phyloP scores from a whole-genome alignment of 345 rosid species.

The Pugionium dolabratum region DNA sequence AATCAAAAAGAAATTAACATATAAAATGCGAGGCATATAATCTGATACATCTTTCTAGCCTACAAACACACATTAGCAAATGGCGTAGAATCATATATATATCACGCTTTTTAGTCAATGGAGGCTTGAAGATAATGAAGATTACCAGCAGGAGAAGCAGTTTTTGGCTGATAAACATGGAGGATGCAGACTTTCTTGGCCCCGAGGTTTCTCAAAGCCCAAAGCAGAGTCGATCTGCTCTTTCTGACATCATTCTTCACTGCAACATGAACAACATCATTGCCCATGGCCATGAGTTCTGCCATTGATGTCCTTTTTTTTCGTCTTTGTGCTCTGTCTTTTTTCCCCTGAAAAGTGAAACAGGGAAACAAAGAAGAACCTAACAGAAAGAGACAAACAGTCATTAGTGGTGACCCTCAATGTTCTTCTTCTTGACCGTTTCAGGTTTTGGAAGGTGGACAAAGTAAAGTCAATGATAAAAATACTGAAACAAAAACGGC shows the following conservation, averaged over 20 bases:
- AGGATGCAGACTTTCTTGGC: conserved; percentile 49
- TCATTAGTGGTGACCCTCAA: conserved; percentile 43
- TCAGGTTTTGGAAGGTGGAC: conserved; percentile 27
- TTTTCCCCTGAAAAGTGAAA: conserved; percentile 25
- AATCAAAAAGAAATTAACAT: neutral
- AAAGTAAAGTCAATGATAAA: conserved; percentile 28
- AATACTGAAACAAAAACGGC: conserved; percentile 16
- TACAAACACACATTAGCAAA: neutral
- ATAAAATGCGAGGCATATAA: conserved; percentile 8
- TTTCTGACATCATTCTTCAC: conserved; percentile 55
- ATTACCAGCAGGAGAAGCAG: conserved; percentile 43
- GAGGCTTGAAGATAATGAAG: neutral
- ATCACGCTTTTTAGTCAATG: neutral
- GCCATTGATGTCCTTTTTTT: conserved; percentile 38
- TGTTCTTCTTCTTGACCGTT: conserved; percentile 31
- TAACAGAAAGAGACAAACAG: conserved; percentile 20
- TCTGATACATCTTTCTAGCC: too few species aligned
- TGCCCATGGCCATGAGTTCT: conserved; percentile 30
- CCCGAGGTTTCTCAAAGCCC: conserved; percentile 55
- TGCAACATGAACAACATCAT: conserved; percentile 58
- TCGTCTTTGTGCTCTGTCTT: conserved; percentile 23
- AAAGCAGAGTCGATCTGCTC: conserved; percentile 51
- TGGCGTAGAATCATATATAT: neutral
- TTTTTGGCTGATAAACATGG: conserved; percentile 54
- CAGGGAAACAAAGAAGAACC: conserved; percentile 29